Evolutionary conservation across 345 rosid genomes (phyloP).

Genomic region (Pistacia atlantica): DNA sequence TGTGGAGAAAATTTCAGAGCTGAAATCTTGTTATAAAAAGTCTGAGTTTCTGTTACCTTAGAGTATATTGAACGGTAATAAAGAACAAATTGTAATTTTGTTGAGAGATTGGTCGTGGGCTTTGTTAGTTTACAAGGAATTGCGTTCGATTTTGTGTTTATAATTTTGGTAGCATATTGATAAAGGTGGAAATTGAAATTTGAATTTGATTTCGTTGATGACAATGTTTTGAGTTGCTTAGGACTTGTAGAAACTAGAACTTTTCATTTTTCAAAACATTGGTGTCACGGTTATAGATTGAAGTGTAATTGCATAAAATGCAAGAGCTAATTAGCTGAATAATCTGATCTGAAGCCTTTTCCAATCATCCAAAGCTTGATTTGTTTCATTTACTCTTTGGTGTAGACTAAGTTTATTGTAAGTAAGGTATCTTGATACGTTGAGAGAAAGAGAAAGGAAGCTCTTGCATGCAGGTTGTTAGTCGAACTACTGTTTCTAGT

Average conservation of each 20-base stretch:
- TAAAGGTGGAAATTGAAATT: no score
- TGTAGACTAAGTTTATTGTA: no score
- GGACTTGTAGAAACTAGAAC: background rate
- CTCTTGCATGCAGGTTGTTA: no score
- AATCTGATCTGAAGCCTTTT: no score
- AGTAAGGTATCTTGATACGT: no score
- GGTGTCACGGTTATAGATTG: background rate
- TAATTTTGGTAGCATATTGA: background rate
- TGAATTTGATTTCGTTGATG: no score
- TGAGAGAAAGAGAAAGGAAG: no score
- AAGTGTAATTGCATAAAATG: background rate
- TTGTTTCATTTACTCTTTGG: no score
- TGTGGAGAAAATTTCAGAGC: background rate
- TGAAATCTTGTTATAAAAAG: background rate
- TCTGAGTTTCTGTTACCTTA: conserved; percentile 7
- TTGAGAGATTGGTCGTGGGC: background rate
- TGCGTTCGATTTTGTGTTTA: background rate
- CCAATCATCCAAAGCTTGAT: no score
- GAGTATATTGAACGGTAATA: background rate
- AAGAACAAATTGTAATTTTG: background rate
- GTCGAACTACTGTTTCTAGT: background rate
- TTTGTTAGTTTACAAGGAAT: background rate
- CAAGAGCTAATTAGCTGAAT: background rate
- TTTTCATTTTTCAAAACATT: no score
- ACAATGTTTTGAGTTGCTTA: background rate